Evolutionary conservation across 306 rosid species (phyloP).

Genomic region (Arachis stenosperma): DNA sequence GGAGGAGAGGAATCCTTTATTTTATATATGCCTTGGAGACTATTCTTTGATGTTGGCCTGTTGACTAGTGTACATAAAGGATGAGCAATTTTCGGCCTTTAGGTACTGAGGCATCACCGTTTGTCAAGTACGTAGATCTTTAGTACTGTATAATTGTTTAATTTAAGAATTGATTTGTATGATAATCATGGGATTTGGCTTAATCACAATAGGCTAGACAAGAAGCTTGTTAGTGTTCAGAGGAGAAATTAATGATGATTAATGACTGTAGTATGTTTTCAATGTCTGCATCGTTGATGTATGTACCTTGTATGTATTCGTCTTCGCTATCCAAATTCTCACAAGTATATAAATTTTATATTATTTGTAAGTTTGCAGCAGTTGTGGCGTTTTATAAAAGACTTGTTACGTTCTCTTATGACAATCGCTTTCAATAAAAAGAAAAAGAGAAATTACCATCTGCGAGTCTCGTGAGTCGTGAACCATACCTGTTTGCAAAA

Average conservation of each 20-base stretch:
- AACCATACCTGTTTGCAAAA: too few species aligned
- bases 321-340: too few species aligned
- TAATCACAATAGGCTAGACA: too few species aligned
- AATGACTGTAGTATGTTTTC: background rate
- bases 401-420: too few species aligned
- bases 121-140: constrained; percentile 58
- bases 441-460: too few species aligned
- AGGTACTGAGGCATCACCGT: constrained; percentile 57
- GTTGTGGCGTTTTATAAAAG: too few species aligned
- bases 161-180: constrained; percentile 47
- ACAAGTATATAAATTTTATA: too few species aligned
- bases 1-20: constrained; percentile 59
- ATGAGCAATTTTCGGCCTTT: constrained; percentile 67
- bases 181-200: constrained; percentile 26
- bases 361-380: too few species aligned
- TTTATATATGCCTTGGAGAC: constrained; percentile 45
- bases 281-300: background rate
- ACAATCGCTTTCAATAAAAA: too few species aligned
- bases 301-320: background rate
- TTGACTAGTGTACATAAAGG: constrained; percentile 64
- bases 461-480: too few species aligned
- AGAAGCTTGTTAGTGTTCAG: too few species aligned
- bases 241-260: too few species aligned
- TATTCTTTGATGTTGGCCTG: constrained; percentile 69
- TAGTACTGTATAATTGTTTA: constrained; percentile 57